Evolutionary conservation across 768 basidiomycete species (phyloP).

Genomic region (Pleurotus pulmonarius): DNA sequence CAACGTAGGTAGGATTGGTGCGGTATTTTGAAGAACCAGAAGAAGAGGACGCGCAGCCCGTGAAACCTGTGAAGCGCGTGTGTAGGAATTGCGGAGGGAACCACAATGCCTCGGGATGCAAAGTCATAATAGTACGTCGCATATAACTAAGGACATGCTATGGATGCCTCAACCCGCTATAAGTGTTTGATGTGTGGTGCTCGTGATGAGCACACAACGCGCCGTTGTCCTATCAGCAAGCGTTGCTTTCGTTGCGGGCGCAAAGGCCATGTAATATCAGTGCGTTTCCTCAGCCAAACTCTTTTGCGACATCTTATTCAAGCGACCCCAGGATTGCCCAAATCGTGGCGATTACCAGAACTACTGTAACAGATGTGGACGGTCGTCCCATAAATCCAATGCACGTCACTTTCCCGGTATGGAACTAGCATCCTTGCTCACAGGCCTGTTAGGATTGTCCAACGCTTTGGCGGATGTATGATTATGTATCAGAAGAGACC

Average conservation of each 20-base stretch:
- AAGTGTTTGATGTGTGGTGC: slow-evolving; percentile 83
- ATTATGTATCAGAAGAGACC: slow-evolving; percentile 59
- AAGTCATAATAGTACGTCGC: slow-evolving; percentile 62
- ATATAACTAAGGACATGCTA: no score
- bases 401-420: slow-evolving; percentile 32
- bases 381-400: slow-evolving; percentile 57
- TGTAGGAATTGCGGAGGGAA: slow-evolving; percentile 79
- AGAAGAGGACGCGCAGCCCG: slow-evolving; percentile 36
- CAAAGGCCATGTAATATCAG: slow-evolving; percentile 77
- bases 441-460: slow-evolving; percentile 67
- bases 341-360: slow-evolving; percentile 43
- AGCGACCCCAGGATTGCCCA: slow-evolving; percentile 56
- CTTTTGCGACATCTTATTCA: not conserved
- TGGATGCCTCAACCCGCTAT: not conserved
- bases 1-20: slow-evolving; percentile 41
- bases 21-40: slow-evolving; percentile 64
- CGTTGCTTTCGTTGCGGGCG: slow-evolving; percentile 78
- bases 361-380: slow-evolving; percentile 70
- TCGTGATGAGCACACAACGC: slow-evolving; percentile 73
- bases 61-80: slow-evolving; percentile 44
- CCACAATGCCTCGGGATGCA: slow-evolving; percentile 66
- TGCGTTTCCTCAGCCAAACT: slow-evolving; percentile 23
- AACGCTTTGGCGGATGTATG: slow-evolving; percentile 77
- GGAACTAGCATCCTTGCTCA: not conserved
- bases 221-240: slow-evolving; percentile 78